Percentiles rank a stretch among this genome's conserved stretches.
phyloP scores from a whole-genome alignment of 495 filamentous ascomycete species.

The Penicillium taxi region DNA sequence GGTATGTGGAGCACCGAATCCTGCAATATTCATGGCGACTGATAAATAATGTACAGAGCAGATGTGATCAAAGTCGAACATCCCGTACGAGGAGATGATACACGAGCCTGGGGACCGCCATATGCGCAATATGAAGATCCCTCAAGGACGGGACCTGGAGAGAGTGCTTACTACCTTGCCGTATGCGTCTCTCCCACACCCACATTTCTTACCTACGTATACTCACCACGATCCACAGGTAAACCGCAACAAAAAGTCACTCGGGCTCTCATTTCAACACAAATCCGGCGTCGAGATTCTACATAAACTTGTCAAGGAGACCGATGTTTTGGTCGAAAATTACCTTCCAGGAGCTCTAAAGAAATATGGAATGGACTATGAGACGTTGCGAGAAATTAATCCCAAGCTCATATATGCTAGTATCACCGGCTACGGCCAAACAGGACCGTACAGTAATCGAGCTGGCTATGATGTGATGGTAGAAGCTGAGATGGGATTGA shows the following conservation, averaged over 20 bases:
- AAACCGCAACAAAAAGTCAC: slow-evolving; percentile 93
- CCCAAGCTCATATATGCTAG: slow-evolving; percentile 62
- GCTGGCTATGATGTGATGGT: slow-evolving; percentile 99
- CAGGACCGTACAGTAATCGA: slow-evolving; percentile 78
- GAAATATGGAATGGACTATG: slow-evolving; percentile 86
- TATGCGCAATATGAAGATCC: slow-evolving; percentile 69
- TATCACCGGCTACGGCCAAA: slow-evolving; percentile 79
- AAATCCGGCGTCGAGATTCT: slow-evolving; percentile 75
- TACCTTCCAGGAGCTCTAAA: slow-evolving; percentile 86
- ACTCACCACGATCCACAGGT: slow-evolving; percentile 44
- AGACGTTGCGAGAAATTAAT: slow-evolving; percentile 69
- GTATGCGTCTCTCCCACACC: slow-evolving; percentile 39
- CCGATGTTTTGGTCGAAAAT: slow-evolving; percentile 93
- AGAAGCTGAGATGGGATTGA: slow-evolving; percentile 93
- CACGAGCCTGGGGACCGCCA: slow-evolving; percentile 91
- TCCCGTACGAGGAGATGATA: slow-evolving; percentile 85
- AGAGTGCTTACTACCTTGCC: slow-evolving; percentile 89
- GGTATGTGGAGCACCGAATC: no score
- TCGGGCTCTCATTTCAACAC: slow-evolving; percentile 85
- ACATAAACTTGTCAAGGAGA: slow-evolving; percentile 72
- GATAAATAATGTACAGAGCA: slow-evolving; percentile 68
- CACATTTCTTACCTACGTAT: neutral
- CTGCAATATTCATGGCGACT: no score
- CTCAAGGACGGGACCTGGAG: slow-evolving; percentile 63
- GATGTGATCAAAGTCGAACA: slow-evolving; percentile 98